phyloP scores from a whole-genome alignment of 2,329 filamentous ascomycete species.

The Pseudopyrenochaeta lycopersici region DNA sequence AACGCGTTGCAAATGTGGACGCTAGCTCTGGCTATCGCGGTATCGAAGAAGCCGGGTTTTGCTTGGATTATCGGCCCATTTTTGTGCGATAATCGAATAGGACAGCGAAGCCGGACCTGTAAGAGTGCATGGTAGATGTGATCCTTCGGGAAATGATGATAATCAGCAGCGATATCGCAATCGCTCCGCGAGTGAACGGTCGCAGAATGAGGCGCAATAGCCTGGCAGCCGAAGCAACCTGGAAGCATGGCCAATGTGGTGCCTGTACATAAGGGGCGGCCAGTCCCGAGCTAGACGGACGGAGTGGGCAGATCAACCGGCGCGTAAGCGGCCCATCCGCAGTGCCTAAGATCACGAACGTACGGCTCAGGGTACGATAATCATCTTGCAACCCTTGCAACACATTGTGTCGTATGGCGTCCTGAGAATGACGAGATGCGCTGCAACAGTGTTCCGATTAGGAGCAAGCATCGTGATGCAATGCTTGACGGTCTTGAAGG shows the following conservation, averaged over 20 bases:
- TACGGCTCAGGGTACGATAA: slow-evolving; percentile 21
- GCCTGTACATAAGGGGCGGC: slow-evolving; percentile 37
- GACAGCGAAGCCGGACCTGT: background rate
- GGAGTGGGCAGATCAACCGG: slow-evolving; percentile 47
- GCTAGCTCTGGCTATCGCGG: slow-evolving; percentile 9
- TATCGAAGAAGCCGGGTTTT: background rate
- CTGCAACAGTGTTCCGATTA: slow-evolving; percentile 18
- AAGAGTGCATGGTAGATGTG: background rate
- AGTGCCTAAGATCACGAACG: slow-evolving; percentile 36
- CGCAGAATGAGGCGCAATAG: slow-evolving; percentile 38
- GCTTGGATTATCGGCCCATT: background rate
- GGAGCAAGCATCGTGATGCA: slow-evolving; percentile 22
- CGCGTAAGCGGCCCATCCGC: slow-evolving; percentile 45
- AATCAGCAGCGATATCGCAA: slow-evolving; percentile 34
- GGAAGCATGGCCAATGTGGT: slow-evolving; percentile 36
- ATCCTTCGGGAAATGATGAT: background rate
- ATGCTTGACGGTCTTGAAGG: slow-evolving; percentile 22
- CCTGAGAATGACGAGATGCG: slow-evolving; percentile 9
- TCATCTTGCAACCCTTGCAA: slow-evolving; percentile 18
- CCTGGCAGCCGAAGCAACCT: slow-evolving; percentile 20
- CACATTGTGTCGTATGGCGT: slow-evolving; percentile 9
- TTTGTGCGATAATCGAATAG: background rate
- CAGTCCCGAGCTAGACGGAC: slow-evolving; percentile 46
- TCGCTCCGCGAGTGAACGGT: slow-evolving; percentile 19
- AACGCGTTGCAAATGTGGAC: background rate